Conservation (phyloP, 768 basidiomycete species). For the Heimioporus sp. region DNA sequence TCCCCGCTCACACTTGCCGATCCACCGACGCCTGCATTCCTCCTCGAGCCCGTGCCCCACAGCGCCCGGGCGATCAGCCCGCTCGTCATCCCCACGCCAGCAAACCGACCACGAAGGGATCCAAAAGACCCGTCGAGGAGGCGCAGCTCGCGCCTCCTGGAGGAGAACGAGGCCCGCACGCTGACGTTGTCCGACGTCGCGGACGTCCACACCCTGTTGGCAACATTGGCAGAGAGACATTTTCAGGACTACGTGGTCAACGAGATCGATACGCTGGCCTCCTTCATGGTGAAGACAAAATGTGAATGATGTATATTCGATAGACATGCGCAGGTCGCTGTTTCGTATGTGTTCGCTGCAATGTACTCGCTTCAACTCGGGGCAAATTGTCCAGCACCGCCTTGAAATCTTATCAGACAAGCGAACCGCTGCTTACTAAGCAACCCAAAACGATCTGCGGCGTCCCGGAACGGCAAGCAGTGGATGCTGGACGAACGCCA, state of each 20-base stretch:
- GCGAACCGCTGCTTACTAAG: slow-evolving; percentile 16
- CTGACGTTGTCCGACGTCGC: slow-evolving; percentile 69
- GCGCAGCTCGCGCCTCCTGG: slow-evolving; percentile 69
- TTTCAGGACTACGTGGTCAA: slow-evolving; percentile 61
- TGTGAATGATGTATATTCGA: slow-evolving; percentile 35
- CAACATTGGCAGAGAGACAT: slow-evolving; percentile 69
- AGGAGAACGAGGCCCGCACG: slow-evolving; percentile 56
- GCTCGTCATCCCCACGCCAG: slow-evolving; percentile 46
- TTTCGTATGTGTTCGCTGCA: slow-evolving; percentile 9
- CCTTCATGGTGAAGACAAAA: slow-evolving; percentile 75
- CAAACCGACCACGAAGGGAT: slow-evolving; percentile 73
- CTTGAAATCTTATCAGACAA: slow-evolving; percentile 27
- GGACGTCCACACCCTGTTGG: slow-evolving; percentile 66
- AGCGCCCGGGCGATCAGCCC: slow-evolving; percentile 54
- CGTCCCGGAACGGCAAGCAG: slow-evolving; percentile 6
- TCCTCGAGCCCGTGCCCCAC: slow-evolving; percentile 49
- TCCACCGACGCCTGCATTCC: slow-evolving; percentile 64
- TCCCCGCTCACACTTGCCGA: slow-evolving; percentile 64
- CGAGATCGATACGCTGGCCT: slow-evolving; percentile 79
- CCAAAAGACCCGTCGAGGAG: slow-evolving; percentile 57
- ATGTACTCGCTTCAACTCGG: slow-evolving; percentile 22
- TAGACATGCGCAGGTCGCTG: slow-evolving; percentile 19
- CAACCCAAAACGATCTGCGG: slow-evolving; percentile 1
- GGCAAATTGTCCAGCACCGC: no score
- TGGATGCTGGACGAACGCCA: no score